Evolutionary conservation across 2,329 filamentous ascomycete species (phyloP).

Genomic region (Calonectria leucothoes): DNA sequence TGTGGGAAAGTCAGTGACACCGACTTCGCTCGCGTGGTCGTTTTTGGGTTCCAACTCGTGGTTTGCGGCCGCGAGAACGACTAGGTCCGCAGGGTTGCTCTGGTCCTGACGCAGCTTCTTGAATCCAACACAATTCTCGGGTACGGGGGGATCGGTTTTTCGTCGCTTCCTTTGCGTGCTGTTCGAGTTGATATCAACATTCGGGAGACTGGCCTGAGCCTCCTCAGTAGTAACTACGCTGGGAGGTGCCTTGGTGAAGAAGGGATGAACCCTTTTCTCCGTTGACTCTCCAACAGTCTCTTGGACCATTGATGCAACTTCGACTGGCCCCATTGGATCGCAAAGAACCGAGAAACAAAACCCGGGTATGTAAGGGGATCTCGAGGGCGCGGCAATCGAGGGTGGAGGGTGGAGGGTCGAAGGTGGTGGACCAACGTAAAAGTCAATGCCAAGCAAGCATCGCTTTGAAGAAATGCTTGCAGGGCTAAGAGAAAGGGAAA

Average conservation of each 20-base stretch:
- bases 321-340: constrained; percentile 55
- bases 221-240: constrained; percentile 11
- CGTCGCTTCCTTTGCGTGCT: constrained; percentile 55
- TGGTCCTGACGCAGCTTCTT: constrained; percentile 44
- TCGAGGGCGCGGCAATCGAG: background rate
- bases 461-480: constrained; percentile 1
- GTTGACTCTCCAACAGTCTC: constrained; percentile 49
- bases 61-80: constrained; percentile 20
- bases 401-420: background rate
- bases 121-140: constrained; percentile 34
- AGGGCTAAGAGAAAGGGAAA: background rate
- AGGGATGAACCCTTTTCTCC: constrained; percentile 65
- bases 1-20: constrained; percentile 17
- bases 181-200: constrained; percentile 39
- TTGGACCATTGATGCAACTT: constrained; percentile 58
- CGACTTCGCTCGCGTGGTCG: constrained; percentile 6
- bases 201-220: constrained; percentile 6
- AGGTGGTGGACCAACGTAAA: constrained; percentile 22
- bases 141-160: constrained; percentile 49
- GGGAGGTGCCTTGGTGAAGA: constrained; percentile 55
- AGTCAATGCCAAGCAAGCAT: constrained; percentile 33
- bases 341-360: constrained; percentile 13
- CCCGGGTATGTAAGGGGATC: constrained; percentile 6
- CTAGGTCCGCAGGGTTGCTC: constrained; percentile 21
- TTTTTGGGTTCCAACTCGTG: constrained; percentile 23